Percentiles rank a stretch among this genome's conserved stretches.
Conservation (phyloP, 1,139 yeast species). For the Suhomyces bokatorum region DNA sequence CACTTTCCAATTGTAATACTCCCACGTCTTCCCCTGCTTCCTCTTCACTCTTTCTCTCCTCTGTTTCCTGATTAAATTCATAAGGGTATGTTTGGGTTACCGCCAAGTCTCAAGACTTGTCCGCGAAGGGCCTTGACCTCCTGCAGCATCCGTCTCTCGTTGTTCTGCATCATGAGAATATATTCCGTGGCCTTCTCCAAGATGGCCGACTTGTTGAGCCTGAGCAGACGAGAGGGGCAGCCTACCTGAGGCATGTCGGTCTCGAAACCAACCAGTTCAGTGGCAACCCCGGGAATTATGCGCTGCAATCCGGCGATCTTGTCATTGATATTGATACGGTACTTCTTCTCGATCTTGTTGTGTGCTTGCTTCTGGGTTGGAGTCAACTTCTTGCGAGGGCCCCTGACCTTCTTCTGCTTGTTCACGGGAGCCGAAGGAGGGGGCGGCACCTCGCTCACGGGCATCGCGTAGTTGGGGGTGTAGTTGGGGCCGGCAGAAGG, state of each 20-base stretch:
- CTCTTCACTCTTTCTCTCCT: too few relatives aligned
- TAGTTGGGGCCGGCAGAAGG: not conserved
- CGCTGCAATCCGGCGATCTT: constrained; percentile 67
- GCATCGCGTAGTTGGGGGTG: not conserved
- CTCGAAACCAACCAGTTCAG: constrained; percentile 47
- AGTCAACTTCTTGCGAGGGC: constrained; percentile 59
- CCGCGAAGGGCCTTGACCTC: constrained; percentile 25
- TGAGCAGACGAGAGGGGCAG: constrained; percentile 15
- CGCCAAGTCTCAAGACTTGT: constrained; percentile 7
- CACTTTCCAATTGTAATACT: too few relatives aligned
- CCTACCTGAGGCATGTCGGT: constrained; percentile 11
- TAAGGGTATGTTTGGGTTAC: constrained; percentile 1
- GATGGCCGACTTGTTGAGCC: constrained; percentile 62
- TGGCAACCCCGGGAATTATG: constrained; percentile 63
- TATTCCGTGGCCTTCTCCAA: constrained; percentile 68
- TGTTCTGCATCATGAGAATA: constrained; percentile 49
- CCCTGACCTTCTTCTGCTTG: constrained; percentile 47
- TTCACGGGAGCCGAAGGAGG: constrained; percentile 9
- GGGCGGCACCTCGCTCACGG: constrained; percentile 1
- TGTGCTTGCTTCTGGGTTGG: constrained; percentile 69
- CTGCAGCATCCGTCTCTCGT: constrained; percentile 36
- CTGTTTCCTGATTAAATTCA: not conserved
- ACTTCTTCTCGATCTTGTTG: constrained; percentile 67
- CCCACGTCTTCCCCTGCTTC: too few relatives aligned
- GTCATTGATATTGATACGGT: constrained; percentile 70